Evolutionary conservation across 2,329 filamentous ascomycete species (phyloP).

Genomic region (Calonectria pseudoturangicola): DNA sequence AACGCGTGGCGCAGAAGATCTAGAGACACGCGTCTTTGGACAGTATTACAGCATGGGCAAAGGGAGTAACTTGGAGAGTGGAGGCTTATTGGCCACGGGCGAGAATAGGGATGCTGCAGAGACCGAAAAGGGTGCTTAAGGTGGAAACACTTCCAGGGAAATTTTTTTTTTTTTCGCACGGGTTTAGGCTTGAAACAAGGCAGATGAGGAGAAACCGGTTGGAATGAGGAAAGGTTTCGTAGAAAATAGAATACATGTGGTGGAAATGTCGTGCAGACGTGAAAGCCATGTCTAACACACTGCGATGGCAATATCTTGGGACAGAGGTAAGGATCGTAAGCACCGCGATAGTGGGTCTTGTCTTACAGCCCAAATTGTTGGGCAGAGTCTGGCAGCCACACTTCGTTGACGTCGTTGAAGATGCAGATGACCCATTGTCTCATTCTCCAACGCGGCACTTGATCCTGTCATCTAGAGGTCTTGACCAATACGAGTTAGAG

Average conservation of each 20-base stretch:
- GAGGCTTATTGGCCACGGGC: slow-evolving; percentile 8
- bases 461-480: slow-evolving; percentile 13
- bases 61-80: slow-evolving; percentile 48
- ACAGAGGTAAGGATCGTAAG: slow-evolving; percentile 12
- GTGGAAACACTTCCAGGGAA: neutral
- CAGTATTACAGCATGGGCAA: slow-evolving; percentile 54
- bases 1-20: slow-evolving; percentile 47
- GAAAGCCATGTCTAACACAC: slow-evolving; percentile 15
- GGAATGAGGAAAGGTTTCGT: slow-evolving; percentile 17
- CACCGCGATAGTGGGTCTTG: neutral
- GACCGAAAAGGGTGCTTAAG: neutral
- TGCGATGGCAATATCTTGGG: slow-evolving; percentile 1
- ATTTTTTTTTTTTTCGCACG: neutral
- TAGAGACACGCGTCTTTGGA: slow-evolving; percentile 60
- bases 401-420: slow-evolving; percentile 18
- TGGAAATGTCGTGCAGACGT: slow-evolving; percentile 22
- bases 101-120: slow-evolving; percentile 6
- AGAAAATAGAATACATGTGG: slow-evolving; percentile 27
- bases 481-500: neutral
- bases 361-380: slow-evolving; percentile 21
- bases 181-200: slow-evolving; percentile 15
- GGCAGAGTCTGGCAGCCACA: neutral
- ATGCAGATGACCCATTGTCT: slow-evolving; percentile 22
- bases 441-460: slow-evolving; percentile 18
- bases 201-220: slow-evolving; percentile 10